A percentile compares a stretch with the other conserved stretches of the same genome.
Evolutionary conservation across 1,139 yeast genomes (phyloP).

Genomic region (Geotrichum candidum): DNA sequence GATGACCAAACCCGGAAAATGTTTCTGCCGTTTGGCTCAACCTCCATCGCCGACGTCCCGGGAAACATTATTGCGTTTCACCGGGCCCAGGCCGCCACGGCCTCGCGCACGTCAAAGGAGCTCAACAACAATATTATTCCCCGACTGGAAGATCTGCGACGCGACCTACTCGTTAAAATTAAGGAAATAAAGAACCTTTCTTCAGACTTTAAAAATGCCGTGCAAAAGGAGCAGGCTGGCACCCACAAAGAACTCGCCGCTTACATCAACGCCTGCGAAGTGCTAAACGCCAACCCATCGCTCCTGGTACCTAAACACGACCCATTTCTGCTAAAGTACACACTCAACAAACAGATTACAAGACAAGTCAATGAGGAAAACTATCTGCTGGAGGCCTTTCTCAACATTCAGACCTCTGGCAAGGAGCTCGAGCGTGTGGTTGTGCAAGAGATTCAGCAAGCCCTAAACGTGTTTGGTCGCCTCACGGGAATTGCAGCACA

Average conservation of each 20-base stretch:
- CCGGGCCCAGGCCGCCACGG: constrained; percentile 59
- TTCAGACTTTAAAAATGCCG: constrained; percentile 74
- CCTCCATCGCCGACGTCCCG: constrained; percentile 63
- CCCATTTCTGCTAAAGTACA: constrained; percentile 71
- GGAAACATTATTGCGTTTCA: constrained; percentile 68
- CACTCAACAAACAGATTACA: constrained; percentile 67
- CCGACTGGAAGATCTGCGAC: constrained; percentile 72
- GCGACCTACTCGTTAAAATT: constrained; percentile 73
- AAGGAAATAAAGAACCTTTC: constrained; percentile 78
- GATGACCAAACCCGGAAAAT: constrained; percentile 39
- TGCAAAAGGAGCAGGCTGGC: constrained; percentile 32
- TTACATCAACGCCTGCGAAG: constrained; percentile 27
- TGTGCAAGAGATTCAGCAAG: constrained; percentile 76
- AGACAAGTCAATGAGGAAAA: constrained; percentile 77
- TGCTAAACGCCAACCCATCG: constrained; percentile 50
- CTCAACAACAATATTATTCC: constrained; percentile 66
- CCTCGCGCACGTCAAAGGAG: constrained; percentile 66
- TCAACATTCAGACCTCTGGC: constrained; percentile 81
- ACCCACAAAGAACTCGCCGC: constrained; percentile 43
- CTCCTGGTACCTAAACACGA: constrained; percentile 57
- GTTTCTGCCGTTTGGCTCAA: constrained; percentile 72
- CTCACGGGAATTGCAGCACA: constrained; percentile 39
- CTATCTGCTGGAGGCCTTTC: constrained; percentile 77
- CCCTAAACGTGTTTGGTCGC: constrained; percentile 65
- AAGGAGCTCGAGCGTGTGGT: constrained; percentile 84